Percentiles rank a stretch among this genome's conserved stretches.
These are phyloP conservation scores for Amorphotheca resinae DNA, from an alignment of 495 filamentous ascomycete genomes.

Conservation along the genomic window DNA sequence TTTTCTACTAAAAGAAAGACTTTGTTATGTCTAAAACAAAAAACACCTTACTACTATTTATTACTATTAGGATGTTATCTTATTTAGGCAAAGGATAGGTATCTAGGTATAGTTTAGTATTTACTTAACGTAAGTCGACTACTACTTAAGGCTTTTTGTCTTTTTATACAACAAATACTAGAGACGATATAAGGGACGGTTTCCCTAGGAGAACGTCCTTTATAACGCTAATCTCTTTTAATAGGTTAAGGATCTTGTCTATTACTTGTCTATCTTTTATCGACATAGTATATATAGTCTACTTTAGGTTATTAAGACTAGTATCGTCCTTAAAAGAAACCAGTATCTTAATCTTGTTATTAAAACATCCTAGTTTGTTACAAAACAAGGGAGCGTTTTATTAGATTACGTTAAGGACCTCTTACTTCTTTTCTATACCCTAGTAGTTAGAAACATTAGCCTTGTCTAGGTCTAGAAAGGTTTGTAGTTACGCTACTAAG, in stretches of 20 bases:
- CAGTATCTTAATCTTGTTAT: conserved; percentile 9
- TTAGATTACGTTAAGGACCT: not conserved
- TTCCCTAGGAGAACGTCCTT: conserved; percentile 5
- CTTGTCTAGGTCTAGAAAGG: not conserved
- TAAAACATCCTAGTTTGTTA: conserved; percentile 7
- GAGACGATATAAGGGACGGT: not conserved
- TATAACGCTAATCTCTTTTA: not conserved
- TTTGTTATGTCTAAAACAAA: conserved; percentile 8
- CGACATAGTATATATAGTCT: not conserved
- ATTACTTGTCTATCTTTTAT: not conserved
- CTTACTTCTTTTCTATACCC: not conserved
- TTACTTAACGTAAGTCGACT: conserved; percentile 8
- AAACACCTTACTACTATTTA: conserved; percentile 5
- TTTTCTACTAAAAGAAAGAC: conserved; percentile 7
- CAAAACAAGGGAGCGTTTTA: conserved; percentile 2
- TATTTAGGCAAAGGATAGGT: conserved; percentile 5
- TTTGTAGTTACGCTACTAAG: not conserved
- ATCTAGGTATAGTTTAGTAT: conserved; percentile 3
- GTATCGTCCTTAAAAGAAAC: conserved; percentile 4
- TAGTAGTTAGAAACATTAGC: not conserved
- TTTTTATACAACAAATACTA: conserved; percentile 9
- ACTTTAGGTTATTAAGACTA: not conserved
- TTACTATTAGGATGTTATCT: conserved; percentile 3
- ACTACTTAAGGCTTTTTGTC: conserved; percentile 10
- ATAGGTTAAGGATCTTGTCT: not conserved